These are phyloP conservation scores for Vaccinium corymbosum DNA, from an alignment of 148 eudicot species.

Conservation along the genomic window DNA sequence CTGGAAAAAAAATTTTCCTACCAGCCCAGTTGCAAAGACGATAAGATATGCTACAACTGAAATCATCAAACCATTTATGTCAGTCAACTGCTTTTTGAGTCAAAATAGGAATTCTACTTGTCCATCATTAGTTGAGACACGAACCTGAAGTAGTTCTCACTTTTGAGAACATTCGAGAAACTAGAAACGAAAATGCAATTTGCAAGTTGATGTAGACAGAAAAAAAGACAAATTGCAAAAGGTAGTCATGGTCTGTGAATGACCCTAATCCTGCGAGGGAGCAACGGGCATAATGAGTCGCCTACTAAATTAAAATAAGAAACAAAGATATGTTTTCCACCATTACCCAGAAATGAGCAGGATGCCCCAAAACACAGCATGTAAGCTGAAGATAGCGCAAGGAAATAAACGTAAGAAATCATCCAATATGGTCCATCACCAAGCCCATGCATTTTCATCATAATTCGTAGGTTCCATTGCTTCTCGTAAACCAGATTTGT, in stretches of 20 bases:
- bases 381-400: slow-evolving; percentile 61
- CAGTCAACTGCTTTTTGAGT: not conserved
- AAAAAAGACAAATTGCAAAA: slow-evolving; percentile 78
- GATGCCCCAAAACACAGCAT: slow-evolving; percentile 65
- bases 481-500: slow-evolving; percentile 81
- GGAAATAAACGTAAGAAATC: slow-evolving; percentile 77
- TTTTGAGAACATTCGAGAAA: slow-evolving; percentile 19
- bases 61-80: slow-evolving; percentile 13
- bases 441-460: slow-evolving; percentile 99
- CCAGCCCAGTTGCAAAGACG: slow-evolving; percentile 70
- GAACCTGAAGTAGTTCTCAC: slow-evolving; percentile 71
- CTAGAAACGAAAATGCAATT: slow-evolving; percentile 49
- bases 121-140: slow-evolving; percentile 14
- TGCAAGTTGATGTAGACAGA: slow-evolving; percentile 78
- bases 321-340: slow-evolving; percentile 1
- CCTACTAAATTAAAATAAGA: not conserved
- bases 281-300: not conserved
- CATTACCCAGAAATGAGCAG: slow-evolving; percentile 69
- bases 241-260: slow-evolving; percentile 57
- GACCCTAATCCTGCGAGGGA: slow-evolving; percentile 56
- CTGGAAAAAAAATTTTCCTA: slow-evolving; percentile 61
- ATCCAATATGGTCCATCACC: slow-evolving; percentile 92
- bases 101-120: not conserved
- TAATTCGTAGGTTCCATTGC: slow-evolving; percentile 68
- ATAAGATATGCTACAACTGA: slow-evolving; percentile 71